Evolutionary conservation across 2,329 filamentous ascomycete genomes (phyloP), one percentile per base, ranked within the genome.

Genomic region (Fusarium nygamai): DNA sequence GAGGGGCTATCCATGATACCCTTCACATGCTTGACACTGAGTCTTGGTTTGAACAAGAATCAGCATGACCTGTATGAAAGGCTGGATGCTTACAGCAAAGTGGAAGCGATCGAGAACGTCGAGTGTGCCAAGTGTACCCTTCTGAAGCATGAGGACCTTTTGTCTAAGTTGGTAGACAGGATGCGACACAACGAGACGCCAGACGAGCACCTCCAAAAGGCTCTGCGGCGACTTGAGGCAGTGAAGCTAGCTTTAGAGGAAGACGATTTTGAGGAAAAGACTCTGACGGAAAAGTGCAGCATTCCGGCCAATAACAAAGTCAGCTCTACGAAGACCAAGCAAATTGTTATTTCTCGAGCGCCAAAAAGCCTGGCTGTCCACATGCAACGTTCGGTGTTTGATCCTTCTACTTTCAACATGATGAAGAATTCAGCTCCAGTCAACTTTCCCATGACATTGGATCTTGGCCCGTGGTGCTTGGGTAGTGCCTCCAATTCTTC

Each of bases 101-200:
- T 98, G 14, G 96, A 98, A 80, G 87, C 89, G 4, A 98, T 99
- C 65, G 91, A 94, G 75, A 94, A 94, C 0, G 95, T 98, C 5
- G 93, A 98, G 79, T 99, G 96, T 82, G 90, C 92, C 22, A 97
- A 96, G 78, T 99, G 96, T 82, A 98, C 96, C 0, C 87, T 98
- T 4, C 82, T 95, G 14, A 88, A 88, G 63, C 84, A 85, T 24
- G 85, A 87, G 64, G 80, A 81, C 14, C 80, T 89, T 3, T 80
- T 92, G 54, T 83, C 81, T 2, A 84, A 83, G 14, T 78, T 92
- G 3, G 76, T 88, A 4, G 82, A 86, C 27, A 83, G 82, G 67
- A 80, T 83, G 47, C 81, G 81, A 39, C 80, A 81, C 3, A 76
- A 77, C 1, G 80, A 78, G 3, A 71, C 78, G 16, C 83, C 85